These are phyloP conservation scores for Populus nigra DNA, from an alignment of 345 rosid species.

Conservation along the genomic window DNA sequence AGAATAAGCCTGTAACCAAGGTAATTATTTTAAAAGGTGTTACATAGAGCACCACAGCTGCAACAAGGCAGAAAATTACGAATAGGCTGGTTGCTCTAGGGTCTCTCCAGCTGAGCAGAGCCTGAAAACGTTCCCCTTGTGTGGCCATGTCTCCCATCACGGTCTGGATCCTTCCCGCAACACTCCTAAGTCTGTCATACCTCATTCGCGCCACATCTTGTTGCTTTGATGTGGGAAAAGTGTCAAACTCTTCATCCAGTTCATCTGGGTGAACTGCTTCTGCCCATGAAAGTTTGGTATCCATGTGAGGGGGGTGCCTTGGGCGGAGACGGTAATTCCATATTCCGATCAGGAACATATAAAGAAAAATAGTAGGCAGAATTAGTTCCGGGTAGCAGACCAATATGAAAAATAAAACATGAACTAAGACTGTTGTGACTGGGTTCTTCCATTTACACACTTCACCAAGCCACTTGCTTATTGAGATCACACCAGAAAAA, in stretches of 20 bases:
- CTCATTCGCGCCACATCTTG: conserved; percentile 26
- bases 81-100: conserved; percentile 30
- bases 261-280: conserved; percentile 32
- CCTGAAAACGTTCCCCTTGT: conserved; percentile 33
- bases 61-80: conserved; percentile 26
- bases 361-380: conserved; percentile 29
- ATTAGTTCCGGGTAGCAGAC: conserved; percentile 33
- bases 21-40: conserved; percentile 31
- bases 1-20: conserved; percentile 23
- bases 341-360: conserved; percentile 33
- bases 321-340: conserved; percentile 31
- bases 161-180: conserved; percentile 35
- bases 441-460: conserved; percentile 34
- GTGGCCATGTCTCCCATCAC: conserved; percentile 38
- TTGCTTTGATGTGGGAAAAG: conserved; percentile 28
- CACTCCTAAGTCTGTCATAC: conserved; percentile 33
- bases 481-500: conserved; percentile 22
- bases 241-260: conserved; percentile 35
- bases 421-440: conserved; percentile 19
- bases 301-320: conserved; percentile 39
- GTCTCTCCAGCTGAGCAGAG: conserved; percentile 37
- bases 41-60: conserved; percentile 29
- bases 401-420: conserved; percentile 24
- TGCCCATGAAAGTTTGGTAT: conserved; percentile 31
- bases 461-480: conserved; percentile 30